Base-by-base conservation (phyloP, 1,284 basidiomycete species). In the Trichosporon ovoides region DNA sequence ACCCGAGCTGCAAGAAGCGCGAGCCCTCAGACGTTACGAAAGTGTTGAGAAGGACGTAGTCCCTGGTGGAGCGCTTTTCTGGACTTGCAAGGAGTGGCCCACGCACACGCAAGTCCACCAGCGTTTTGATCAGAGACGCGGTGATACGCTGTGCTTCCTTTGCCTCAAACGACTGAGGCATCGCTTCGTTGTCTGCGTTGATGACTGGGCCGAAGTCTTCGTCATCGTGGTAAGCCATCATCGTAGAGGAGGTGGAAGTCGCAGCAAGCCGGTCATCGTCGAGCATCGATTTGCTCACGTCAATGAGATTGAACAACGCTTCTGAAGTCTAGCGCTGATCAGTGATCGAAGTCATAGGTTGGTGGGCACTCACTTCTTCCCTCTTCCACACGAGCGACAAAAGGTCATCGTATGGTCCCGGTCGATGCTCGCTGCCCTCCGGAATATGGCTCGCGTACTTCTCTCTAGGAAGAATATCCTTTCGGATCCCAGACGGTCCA, bases 181-280 rank as follows among this genome's bases (percentile, higher is more conserved):
- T 67, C 24, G 64, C 55, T 40, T 74, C 66, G 37, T 65, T 68
- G 71, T 76, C 70, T 0, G 78, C 75, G 14, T 79, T 82, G 43
- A 80, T 78, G 59, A 85, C 82, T 1, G 84, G 81, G 1, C 78
- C 85, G 72, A 90, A 89, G 46, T 82, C 87, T 68, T 88, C 87
- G 22, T 81, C 81, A 51, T 84, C 83, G 7, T 24, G n/a, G 46
- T 35, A 38, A 14, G 31, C 10, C 6, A 28, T 24, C 16, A 48
- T 24, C 24, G 22, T 31, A 6, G 43, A 48, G 10, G 43, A 31
- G 6, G 43, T 48, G 4, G 24, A 9, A 3, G 28, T n/a, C 4
- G 43, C 24, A 7, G 38, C n/a, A 7, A 31, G 13, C 6, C 55
- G 55, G 12, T 59, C 50, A 7, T 22, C 33, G 13, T 52, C 40